Evolutionary conservation across 1,139 yeast genomes (phyloP), one percentile per base, ranked within the genome.

Genomic region (Eremothecium cymbalariae): DNA sequence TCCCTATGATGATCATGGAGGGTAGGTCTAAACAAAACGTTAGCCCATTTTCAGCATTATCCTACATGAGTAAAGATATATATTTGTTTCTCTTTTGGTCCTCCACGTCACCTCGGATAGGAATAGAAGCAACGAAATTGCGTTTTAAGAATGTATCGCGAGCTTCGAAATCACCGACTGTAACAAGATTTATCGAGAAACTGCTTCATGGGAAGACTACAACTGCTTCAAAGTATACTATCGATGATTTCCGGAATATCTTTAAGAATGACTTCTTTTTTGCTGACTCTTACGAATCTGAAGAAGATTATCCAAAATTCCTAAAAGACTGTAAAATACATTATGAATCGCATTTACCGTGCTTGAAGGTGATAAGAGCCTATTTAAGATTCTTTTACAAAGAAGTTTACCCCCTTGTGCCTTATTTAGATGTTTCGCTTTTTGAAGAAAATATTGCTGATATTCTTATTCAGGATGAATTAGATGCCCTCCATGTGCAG

Each of bases 271-370:
- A 13, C 25, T 27, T 18, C 19, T 9, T 16, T 18, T 18, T 35
- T 13, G 35, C 21, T 16, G 38, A 35, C 24, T 22, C 29, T 11
- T 16, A 29, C 8, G 22, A 9, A 7, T 23, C 29, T 6, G 25
- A 42, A 15, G 38, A 33, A 2, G 47, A 43, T 20, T 56, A 54
- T 34, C 54, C 62, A 1, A 43, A 41, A 8, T 27, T 48, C 3
- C 33, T 57, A n/a, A 38, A 39, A 30, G 32, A 41, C 2, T 43
- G 48, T 4, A 42, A 56, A 5, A 9, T 17, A 1, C 41, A 44
- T 8, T 43, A 51, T 19, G 52, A 52, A 36, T 21, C 31, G 2
- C 18, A 41, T 4, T 21, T 35, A 13, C 38, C 38, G 3, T n/a
- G 8, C 4, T 19, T 22, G 18, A 18, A 21, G 13, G 38, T 33